Evolutionary conservation across 345 rosid species (phyloP), one percentile per base, ranked within the genome.

Genomic region (Populus deltoides): DNA sequence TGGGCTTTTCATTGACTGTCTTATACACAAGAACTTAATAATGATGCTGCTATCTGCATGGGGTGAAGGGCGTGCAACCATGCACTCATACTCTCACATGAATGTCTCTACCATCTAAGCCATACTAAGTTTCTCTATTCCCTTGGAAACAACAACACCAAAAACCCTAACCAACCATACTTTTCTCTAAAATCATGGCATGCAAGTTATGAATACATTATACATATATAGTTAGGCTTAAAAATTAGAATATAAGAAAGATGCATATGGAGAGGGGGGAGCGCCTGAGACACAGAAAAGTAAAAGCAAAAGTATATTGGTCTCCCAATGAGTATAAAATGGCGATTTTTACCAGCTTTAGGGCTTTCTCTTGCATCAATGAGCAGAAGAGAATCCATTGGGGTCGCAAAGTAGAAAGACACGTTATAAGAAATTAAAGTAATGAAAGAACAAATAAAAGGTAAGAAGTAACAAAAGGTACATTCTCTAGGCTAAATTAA

Each of bases 1-100:
- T 27, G 27, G 55, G 41, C 18, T 62, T 9, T 33, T 12, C 33
- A 8, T 59, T 43, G 74, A 68, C 43, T 53, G 75, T 66, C 53
- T 67, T n/a, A 13, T n/a, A 13, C 8, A 45, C 72, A 25, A n/a
- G 68, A 76, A 39, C 62, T 45, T 29, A 59, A 53, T 73, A 69
- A 81, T 75, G 82, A 83, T 83, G 82, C 12, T 86, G 83, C 77
- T 79, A n/a, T 80, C 77, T 80, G 88, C 86, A 85, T 80, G 82
- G 86, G 84, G 86, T 82, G 83, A 80, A 75, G 75, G 73, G 86
- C 85, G 82, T 85, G 87, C 84, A 53, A 75, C 76, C 71, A 51
- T 72, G 70, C 75, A 77, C 81, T 85, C 80, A 80, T 85, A 66
- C 70, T 24, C 22, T 70, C 84, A 57, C 85, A 74, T 72, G 77